phyloP scores from a whole-genome alignment of 495 filamentous ascomycete genomes.

The Penicillium coffeae region DNA sequence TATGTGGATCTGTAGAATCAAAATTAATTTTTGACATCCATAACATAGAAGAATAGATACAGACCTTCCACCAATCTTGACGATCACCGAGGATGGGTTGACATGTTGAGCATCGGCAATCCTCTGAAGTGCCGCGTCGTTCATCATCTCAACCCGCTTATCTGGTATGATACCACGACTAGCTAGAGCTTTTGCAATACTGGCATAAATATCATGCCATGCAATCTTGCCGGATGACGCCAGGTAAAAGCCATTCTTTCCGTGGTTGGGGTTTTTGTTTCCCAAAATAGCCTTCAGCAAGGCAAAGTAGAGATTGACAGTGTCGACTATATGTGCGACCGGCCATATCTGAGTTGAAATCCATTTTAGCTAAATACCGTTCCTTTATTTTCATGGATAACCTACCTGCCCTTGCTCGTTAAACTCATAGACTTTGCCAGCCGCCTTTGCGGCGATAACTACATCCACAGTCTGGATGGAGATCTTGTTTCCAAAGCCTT shows the following conservation, averaged over 20 bases:
- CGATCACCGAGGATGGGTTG: slow-evolving; percentile 24
- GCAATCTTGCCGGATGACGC: slow-evolving; percentile 41
- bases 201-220: slow-evolving; percentile 45
- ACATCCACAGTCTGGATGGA: slow-evolving; percentile 48
- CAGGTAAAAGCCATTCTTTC: slow-evolving; percentile 48
- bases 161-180: slow-evolving; percentile 34
- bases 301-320: slow-evolving; percentile 36
- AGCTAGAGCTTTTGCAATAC: slow-evolving; percentile 35
- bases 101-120: slow-evolving; percentile 36
- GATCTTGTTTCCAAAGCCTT: slow-evolving; percentile 46
- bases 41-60: slow-evolving; percentile 18
- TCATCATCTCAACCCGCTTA: slow-evolving; percentile 23
- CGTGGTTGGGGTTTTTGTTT: slow-evolving; percentile 29
- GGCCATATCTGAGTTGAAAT: slow-evolving; percentile 39
- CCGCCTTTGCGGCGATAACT: slow-evolving; percentile 36
- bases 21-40: not conserved
- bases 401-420: slow-evolving; percentile 31
- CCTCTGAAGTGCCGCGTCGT: slow-evolving; percentile 26
- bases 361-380: not conserved
- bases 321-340: slow-evolving; percentile 45
- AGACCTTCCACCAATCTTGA: slow-evolving; percentile 40
- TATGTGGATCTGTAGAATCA: not conserved
- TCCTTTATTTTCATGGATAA: not conserved
- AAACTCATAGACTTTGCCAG: slow-evolving; percentile 33
- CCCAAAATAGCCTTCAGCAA: slow-evolving; percentile 41